phyloP scores from a whole-genome alignment of 1,284 basidiomycete species.

The Erythrobasidium hasegawianum region DNA sequence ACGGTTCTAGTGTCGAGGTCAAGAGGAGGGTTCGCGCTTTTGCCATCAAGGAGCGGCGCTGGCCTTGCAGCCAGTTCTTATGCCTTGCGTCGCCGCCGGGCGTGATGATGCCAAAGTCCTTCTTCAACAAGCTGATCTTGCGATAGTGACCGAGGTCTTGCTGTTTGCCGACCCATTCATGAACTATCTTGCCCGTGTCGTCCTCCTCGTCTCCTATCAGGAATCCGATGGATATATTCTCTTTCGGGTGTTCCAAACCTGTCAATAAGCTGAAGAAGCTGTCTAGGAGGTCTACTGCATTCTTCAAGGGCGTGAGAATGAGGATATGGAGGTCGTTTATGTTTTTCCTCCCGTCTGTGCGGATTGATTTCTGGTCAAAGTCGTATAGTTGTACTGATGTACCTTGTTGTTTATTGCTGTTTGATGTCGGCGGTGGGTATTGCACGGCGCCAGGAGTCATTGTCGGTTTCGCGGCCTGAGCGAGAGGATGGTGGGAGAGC shows the following conservation, averaged over 20 bases:
- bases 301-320: conserved; percentile 37
- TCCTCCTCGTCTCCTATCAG: conserved; percentile 38
- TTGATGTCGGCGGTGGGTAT: not conserved
- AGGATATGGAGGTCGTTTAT: conserved; percentile 33
- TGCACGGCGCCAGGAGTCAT: not conserved
- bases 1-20: conserved; percentile 35
- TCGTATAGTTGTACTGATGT: not conserved
- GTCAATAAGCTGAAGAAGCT: conserved; percentile 28
- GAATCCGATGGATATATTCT: conserved; percentile 35
- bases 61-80: conserved; percentile 29
- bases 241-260: conserved; percentile 31
- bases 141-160: conserved; percentile 17
- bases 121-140: conserved; percentile 34
- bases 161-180: conserved; percentile 14
- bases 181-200: conserved; percentile 27
- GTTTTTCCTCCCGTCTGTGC: conserved; percentile 3
- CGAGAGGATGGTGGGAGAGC: not conserved
- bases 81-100: conserved; percentile 34
- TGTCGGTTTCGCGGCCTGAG: not conserved
- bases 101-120: conserved; percentile 34
- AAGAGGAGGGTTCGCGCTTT: conserved; percentile 36
- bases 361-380: not conserved
- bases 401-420: not conserved
- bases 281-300: conserved; percentile 28
- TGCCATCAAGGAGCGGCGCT: conserved; percentile 37